These are phyloP conservation scores for Rhamnella rubrinervis DNA, from an alignment of 331 rosid genomes.

Conservation along the genomic window DNA sequence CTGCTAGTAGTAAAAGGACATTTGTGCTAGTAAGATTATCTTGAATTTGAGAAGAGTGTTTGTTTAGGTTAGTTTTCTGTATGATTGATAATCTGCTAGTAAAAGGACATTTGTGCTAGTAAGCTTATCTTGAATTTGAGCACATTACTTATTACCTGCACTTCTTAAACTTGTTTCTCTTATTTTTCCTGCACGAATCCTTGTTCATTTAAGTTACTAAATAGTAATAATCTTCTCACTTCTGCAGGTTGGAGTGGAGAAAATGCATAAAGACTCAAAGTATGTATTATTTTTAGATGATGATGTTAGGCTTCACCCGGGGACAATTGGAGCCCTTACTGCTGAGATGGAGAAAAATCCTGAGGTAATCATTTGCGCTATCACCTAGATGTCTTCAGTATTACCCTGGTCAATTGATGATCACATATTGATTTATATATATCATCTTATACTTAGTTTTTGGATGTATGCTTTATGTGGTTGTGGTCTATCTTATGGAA, in stretches of 20 bases:
- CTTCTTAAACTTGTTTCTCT: not conserved
- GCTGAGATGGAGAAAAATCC: constrained; percentile 91
- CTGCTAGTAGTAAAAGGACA: not conserved
- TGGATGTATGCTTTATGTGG: constrained; percentile 5
- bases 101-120: not conserved
- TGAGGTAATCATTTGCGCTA: constrained; percentile 42
- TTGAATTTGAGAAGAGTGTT: constrained; percentile 4
- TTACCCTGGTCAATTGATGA: not conserved
- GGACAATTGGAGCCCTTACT: constrained; percentile 86
- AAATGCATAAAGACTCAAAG: constrained; percentile 79
- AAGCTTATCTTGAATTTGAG: not conserved
- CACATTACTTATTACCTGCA: not conserved
- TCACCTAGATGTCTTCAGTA: not conserved
- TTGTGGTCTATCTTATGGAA: too few species aligned
- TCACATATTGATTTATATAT: not conserved
- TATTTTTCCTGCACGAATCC: constrained; percentile 1
- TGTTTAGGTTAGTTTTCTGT: not conserved
- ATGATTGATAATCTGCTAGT: not conserved
- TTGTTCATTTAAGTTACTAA: constrained; percentile 17
- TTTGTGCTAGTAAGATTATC: not conserved
- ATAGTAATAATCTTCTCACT: constrained; percentile 16
- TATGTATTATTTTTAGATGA: constrained; percentile 93
- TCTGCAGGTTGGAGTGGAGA: constrained; percentile 84
- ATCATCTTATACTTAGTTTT: constrained; percentile 17
- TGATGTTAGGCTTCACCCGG: constrained; percentile 96